These are phyloP conservation scores for Dalechampia spathulata DNA, from an alignment of 441 rosid species.

Conservation along the genomic window DNA sequence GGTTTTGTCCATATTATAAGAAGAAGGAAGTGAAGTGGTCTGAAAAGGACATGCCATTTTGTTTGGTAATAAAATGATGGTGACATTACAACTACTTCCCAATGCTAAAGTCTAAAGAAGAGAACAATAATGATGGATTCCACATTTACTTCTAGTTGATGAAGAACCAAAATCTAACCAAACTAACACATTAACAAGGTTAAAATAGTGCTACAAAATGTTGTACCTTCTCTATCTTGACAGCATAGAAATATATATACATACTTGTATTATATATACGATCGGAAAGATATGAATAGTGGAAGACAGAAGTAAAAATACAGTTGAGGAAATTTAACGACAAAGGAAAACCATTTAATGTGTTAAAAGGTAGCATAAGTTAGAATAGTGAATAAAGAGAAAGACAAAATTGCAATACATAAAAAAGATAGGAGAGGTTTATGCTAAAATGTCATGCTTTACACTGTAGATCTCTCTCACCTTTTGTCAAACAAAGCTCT, in stretches of 20 bases:
- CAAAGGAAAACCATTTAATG: not conserved
- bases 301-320: not conserved
- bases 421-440: not conserved
- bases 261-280: constrained; percentile 2
- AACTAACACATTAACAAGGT: constrained; percentile 16
- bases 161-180: constrained; percentile 19
- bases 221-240: constrained; percentile 4
- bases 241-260: not conserved
- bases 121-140: constrained; percentile 25
- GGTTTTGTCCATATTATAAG: constrained; percentile 18
- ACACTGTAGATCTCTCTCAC: constrained; percentile 22
- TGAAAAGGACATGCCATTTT: constrained; percentile 22
- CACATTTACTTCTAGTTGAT: constrained; percentile 26
- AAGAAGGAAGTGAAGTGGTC: constrained; percentile 17
- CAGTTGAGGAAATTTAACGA: constrained; percentile 2
- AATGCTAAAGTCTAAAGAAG: constrained; percentile 29
- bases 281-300: not conserved
- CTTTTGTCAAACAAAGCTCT: constrained; percentile 12
- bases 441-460: constrained; percentile 12
- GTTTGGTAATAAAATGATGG: constrained; percentile 29
- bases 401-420: constrained; percentile 13
- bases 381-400: constrained; percentile 5
- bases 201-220: constrained; percentile 11
- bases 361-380: not conserved
- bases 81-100: constrained; percentile 43